phyloP scores from a whole-genome alignment of 2,329 filamentous ascomycete species.

The Didymella lethalis region DNA sequence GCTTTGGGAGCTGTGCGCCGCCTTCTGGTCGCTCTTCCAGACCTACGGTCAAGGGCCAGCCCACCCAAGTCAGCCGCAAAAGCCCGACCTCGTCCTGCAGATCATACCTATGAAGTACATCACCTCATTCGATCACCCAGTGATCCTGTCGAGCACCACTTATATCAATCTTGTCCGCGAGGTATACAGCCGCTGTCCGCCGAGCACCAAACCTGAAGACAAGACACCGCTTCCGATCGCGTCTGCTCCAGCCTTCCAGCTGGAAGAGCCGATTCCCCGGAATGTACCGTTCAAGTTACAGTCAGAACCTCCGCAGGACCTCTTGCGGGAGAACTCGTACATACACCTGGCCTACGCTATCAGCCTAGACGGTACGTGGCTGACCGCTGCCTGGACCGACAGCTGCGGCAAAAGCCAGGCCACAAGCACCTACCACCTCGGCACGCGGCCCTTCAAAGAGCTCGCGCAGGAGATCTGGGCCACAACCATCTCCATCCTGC shows the following conservation, averaged over 20 bases:
- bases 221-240: constrained; percentile 58
- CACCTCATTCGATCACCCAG: constrained; percentile 68
- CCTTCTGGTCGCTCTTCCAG: constrained; percentile 77
- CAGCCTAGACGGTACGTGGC: constrained; percentile 78
- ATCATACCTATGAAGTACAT: constrained; percentile 74
- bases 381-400: constrained; percentile 83
- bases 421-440: constrained; percentile 75
- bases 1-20: constrained; percentile 72
- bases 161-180: constrained; percentile 73
- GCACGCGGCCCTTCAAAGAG: constrained; percentile 68
- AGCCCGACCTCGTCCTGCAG: constrained; percentile 75
- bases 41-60: constrained; percentile 63
- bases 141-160: constrained; percentile 67
- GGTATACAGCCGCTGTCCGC: constrained; percentile 77
- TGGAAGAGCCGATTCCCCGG: constrained; percentile 74
- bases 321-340: constrained; percentile 79
- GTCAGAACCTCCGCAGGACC: constrained; percentile 71
- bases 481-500: constrained; percentile 76
- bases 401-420: constrained; percentile 76
- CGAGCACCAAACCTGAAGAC: constrained; percentile 48
- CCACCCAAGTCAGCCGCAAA: constrained; percentile 37
- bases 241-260: constrained; percentile 73
- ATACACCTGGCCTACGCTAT: constrained; percentile 82
- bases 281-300: constrained; percentile 78
- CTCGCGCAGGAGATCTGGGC: constrained; percentile 81